Evolutionary conservation across 148 eudicot species (phyloP).

Genomic region (Chenopodium suecicum): DNA sequence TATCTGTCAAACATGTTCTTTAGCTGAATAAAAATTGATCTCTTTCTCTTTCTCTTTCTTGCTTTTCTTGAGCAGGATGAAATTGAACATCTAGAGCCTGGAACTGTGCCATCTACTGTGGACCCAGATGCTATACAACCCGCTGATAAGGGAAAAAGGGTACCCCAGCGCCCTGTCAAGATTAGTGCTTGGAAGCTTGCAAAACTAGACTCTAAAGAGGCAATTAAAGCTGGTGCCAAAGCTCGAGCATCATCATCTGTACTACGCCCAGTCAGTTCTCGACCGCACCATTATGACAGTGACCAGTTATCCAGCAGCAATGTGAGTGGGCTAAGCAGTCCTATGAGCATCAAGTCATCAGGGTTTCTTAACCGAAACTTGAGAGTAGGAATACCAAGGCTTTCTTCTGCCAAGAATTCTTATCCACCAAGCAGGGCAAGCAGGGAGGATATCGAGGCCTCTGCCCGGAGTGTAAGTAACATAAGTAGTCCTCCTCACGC

Average conservation of each 20-base stretch:
- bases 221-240: conserved; percentile 84
- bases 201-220: conserved; percentile 75
- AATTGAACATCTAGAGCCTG: conserved; percentile 80
- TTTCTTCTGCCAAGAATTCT: conserved; percentile 60
- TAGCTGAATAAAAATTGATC: not conserved
- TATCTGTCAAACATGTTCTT: not conserved
- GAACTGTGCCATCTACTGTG: conserved; percentile 78
- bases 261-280: conserved; percentile 62
- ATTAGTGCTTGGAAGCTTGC: conserved; percentile 97
- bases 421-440: conserved; percentile 76
- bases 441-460: conserved; percentile 65
- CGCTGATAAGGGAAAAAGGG: conserved; percentile 57
- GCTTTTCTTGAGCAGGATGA: conserved; percentile 57
- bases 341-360: conserved; percentile 54
- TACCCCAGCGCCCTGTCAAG: conserved; percentile 61
- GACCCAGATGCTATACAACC: conserved; percentile 75
- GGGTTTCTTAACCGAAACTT: conserved; percentile 39
- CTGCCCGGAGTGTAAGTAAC: conserved; percentile 65
- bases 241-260: conserved; percentile 95
- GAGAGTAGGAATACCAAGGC: conserved; percentile 40
- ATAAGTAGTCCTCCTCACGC: conserved; percentile 71
- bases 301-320: conserved; percentile 72
- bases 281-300: conserved; percentile 46
- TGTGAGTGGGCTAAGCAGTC: conserved; percentile 70
- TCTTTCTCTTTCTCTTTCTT: not conserved